Base-by-base conservation (phyloP, 352 stramenopile species). In the Phytophthora crassamura region DNA sequence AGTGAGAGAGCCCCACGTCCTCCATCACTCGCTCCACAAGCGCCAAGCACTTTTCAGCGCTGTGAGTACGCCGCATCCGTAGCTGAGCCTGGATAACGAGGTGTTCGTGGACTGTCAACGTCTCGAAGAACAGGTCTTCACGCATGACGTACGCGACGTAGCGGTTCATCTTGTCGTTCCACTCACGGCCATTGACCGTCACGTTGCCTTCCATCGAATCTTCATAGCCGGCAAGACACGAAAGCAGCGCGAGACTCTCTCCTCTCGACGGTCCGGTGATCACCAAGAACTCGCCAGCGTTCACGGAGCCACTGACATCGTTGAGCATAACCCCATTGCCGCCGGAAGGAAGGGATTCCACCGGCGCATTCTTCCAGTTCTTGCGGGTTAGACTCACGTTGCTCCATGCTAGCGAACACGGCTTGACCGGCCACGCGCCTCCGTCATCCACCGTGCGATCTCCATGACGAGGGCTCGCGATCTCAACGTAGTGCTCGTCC, bases 241-340 rank as follows among this genome's bases (percentile, higher is more conserved):
- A 94, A 10, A 98, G 83, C 12, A 98, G 72, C 5, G 95, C 97
- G 1, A 86, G 91, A 56, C 98, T 97, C 11, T 94, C 89, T 34
- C 82, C 73, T 47, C 82, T 84, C 0, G 70, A 77, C 7, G 77
- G 75, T 2, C 85, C 84, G 4, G 86, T 88, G 39, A 94, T 74
- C 1, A 89, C 80, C 18, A 90, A 45, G 35, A 93, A 82, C 45
- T 81, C 67, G 0, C 84, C 68, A 25, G 82, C 69, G 5, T 53
- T 55, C 12, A 84, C 69, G 0, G 59, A 65, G 2, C 82, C 84
- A 35, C 56, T 83, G 10, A 92, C 59, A n/a, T 76, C 39, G 28
- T 75, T 59, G 1, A 94, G 69, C 4, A 94, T 11, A 16, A 40
- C 12, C 1, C 70, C 40, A 16, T 68, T 49, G 14, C 39, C 35